phyloP scores from a whole-genome alignment of 2,329 filamentous ascomycete species.

The Fusarium fracticaudum region DNA sequence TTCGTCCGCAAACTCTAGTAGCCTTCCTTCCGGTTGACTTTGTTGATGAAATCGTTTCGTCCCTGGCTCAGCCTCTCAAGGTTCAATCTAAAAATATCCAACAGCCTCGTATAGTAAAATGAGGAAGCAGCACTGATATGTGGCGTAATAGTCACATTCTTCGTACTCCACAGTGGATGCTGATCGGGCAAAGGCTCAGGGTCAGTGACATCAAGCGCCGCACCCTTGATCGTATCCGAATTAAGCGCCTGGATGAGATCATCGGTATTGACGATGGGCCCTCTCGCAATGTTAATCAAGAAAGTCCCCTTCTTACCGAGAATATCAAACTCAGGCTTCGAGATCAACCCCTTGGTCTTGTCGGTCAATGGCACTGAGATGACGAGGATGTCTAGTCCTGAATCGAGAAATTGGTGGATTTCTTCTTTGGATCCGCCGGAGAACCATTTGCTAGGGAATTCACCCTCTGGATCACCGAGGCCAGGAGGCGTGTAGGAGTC shows the following conservation, averaged over 20 bases:
- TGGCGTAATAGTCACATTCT: constrained; percentile 72
- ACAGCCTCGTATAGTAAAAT: constrained; percentile 52
- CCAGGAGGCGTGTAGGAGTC: constrained; percentile 73
- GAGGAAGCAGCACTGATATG: constrained; percentile 58
- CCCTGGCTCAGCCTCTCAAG: constrained; percentile 51
- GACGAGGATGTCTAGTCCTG: constrained; percentile 63
- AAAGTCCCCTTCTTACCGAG: constrained; percentile 62
- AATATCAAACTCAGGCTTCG: constrained; percentile 58
- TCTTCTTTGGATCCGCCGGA: constrained; percentile 55
- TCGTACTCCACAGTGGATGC: constrained; percentile 74
- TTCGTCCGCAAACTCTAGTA: constrained; percentile 35
- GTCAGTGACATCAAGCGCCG: constrained; percentile 81
- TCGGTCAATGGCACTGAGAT: constrained; percentile 62
- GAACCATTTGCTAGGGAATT: constrained; percentile 62
- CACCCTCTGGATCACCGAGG: constrained; percentile 65
- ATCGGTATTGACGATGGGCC: constrained; percentile 57
- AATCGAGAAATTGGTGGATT: constrained; percentile 60
- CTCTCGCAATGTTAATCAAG: constrained; percentile 77
- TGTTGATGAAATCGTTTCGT: constrained; percentile 51
- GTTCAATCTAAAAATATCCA: constrained; percentile 56
- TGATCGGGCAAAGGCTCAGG: constrained; percentile 78
- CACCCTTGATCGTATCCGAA: constrained; percentile 61
- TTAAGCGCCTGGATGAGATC: constrained; percentile 71
- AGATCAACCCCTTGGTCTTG: constrained; percentile 61
- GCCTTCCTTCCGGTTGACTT: constrained; percentile 50